These are phyloP conservation scores for Salix arbutifolia DNA, from an alignment of 345 rosid genomes.

Conservation along the genomic window DNA sequence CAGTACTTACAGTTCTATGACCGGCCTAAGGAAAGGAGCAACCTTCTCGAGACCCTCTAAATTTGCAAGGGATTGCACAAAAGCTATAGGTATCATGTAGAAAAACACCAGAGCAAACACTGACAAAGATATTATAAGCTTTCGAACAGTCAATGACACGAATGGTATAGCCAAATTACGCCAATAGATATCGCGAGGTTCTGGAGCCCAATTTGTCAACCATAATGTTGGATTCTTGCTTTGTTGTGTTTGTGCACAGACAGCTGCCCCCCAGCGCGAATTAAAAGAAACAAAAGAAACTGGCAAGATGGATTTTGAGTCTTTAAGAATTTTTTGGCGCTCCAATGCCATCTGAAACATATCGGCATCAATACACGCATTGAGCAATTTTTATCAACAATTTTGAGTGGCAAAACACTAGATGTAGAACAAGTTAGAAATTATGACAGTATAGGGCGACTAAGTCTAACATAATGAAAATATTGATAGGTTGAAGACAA, in stretches of 20 bases:
- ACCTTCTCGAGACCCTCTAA: constrained; percentile 83
- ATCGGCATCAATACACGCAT: not conserved
- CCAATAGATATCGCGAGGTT: constrained; percentile 97
- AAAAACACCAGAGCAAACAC: constrained; percentile 89
- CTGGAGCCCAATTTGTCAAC: constrained; percentile 96
- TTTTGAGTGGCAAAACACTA: not conserved
- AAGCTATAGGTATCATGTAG: constrained; percentile 99
- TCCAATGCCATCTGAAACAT: constrained; percentile 64
- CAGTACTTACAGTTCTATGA: constrained; percentile 74
- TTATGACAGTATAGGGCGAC: too few species aligned
- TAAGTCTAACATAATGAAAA: not conserved
- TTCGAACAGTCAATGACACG: constrained; percentile 74
- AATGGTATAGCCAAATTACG: constrained; percentile 86
- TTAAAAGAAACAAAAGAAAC: constrained; percentile 88
- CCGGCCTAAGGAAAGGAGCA: constrained; percentile 96
- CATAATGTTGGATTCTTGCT: constrained; percentile 86
- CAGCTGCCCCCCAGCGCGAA: constrained; percentile 97
- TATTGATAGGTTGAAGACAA: not conserved
- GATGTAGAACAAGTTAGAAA: not conserved
- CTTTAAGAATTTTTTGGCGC: constrained; percentile 64
- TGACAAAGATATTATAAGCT: constrained; percentile 56
- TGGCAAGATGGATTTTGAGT: constrained; percentile 64
- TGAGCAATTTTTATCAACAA: not conserved
- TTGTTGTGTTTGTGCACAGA: constrained; percentile 97
- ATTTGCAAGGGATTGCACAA: constrained; percentile 97